Conservation (phyloP, 2,329 filamentous ascomycete genomes). For the Nannizziopsis barbatae region DNA sequence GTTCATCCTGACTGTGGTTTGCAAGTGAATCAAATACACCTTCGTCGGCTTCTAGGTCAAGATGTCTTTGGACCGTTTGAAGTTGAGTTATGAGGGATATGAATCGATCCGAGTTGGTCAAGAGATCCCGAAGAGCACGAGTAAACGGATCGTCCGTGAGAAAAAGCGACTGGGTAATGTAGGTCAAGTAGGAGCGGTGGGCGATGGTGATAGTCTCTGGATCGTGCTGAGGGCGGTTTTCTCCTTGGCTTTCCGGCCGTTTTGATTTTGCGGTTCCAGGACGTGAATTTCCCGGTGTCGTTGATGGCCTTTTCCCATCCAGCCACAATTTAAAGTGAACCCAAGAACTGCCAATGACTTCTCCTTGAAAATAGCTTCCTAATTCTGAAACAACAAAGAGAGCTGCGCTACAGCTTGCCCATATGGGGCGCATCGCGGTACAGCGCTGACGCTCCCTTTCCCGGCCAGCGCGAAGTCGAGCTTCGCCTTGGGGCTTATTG, state of each 20-base stretch:
- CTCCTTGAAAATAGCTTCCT: slow-evolving; percentile 78
- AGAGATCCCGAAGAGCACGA: slow-evolving; percentile 27
- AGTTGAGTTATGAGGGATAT: slow-evolving; percentile 65
- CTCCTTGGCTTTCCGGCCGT: slow-evolving; percentile 14
- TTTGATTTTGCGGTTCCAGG: slow-evolving; percentile 28
- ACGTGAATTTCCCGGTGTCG: slow-evolving; percentile 25
- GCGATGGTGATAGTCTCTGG: slow-evolving; percentile 73
- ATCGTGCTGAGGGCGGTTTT: slow-evolving; percentile 45
- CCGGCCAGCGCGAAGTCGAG: slow-evolving; percentile 51
- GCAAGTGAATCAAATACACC: slow-evolving; percentile 67
- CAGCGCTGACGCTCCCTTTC: slow-evolving; percentile 53
- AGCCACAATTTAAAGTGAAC: slow-evolving; percentile 70
- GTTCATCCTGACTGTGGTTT: slow-evolving; percentile 61
- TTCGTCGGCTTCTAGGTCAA: slow-evolving; percentile 72
- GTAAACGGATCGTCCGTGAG: slow-evolving; percentile 34
- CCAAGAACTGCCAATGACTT: slow-evolving; percentile 74
- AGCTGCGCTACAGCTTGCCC: slow-evolving; percentile 79
- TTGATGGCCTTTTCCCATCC: slow-evolving; percentile 30
- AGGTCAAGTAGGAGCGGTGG: slow-evolving; percentile 63
- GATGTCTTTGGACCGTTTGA: slow-evolving; percentile 61
- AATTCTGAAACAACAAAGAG: slow-evolving; percentile 84
- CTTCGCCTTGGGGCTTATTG: slow-evolving; percentile 49
- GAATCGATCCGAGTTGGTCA: slow-evolving; percentile 61
- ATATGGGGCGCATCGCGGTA: slow-evolving; percentile 64
- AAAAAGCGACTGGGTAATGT: slow-evolving; percentile 43